Evolutionary conservation across 305 asterid genomes (phyloP), one percentile per base, ranked within the genome.

Genomic region (Solanum aculeatissimum): DNA sequence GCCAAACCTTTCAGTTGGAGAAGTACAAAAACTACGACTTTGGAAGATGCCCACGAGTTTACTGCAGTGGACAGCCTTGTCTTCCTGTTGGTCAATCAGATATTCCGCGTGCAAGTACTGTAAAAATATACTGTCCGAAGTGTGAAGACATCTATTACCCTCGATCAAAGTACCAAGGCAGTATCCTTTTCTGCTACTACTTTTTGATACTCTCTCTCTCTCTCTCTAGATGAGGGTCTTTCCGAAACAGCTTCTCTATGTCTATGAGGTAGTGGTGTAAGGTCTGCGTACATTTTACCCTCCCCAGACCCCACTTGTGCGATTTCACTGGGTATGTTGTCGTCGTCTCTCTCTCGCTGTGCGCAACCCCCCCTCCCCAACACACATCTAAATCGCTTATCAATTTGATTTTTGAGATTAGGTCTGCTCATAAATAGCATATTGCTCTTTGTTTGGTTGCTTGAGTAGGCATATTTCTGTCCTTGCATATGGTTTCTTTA

Each of bases 1-100:
- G 83, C 69, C 72, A 69, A 86, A 86, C 79, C 21, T 43, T 60
- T 78, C 94, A 95, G 98, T 86, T 94, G 77, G 99, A 96, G 91
- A 96, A 96, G 93, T 96, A 92, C 91, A 94, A 96, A 86, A 93
- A 89, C 91, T 93, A 91, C 72, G 99, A 96, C 85, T 96, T 96
- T 88, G 99, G 98, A 69, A 96, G 98, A 90, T 96, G 99, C 90
- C 98, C 98, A 0, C 91, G 98, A 89, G 99, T 94, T 86, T 94
- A 91, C 88, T 96, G 99, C 88, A 86, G 94, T 85, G 99, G 99
- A 77, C 98, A 96, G 90, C 98, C 99, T 80, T 96, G 99, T 88
- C 97, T 96, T 86, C 98, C 99, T 0, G 97, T 96, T 89, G 99
- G 99, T 49, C 98, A 96, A 89, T 94, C 98, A 65, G 98, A 96